Conservation (phyloP, 2,329 filamentous ascomycete species). For the Cladorrhinum sp. region DNA sequence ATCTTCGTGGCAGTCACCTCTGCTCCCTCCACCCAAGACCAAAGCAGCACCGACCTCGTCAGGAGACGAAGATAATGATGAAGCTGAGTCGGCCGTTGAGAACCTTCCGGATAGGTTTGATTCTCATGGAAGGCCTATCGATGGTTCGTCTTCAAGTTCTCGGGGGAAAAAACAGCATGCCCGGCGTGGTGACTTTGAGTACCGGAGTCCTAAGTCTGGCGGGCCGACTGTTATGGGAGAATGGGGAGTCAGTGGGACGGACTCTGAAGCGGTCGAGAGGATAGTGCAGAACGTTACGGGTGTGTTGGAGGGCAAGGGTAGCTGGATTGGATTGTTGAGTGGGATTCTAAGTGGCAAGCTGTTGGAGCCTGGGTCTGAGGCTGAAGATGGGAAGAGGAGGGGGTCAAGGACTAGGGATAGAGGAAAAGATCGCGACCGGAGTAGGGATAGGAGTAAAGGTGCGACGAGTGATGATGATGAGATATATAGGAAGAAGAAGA, state of each 20-base stretch:
- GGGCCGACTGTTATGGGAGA: slow-evolving; percentile 40
- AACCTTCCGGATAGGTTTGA: slow-evolving; percentile 49
- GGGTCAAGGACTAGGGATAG: not conserved
- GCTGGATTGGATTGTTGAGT: slow-evolving; percentile 31
- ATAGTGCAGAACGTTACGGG: slow-evolving; percentile 34
- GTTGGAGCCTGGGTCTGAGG: slow-evolving; percentile 14
- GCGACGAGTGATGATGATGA: slow-evolving; percentile 14
- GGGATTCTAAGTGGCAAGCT: slow-evolving; percentile 29
- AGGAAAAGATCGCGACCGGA: slow-evolving; percentile 2
- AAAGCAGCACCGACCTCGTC: slow-evolving; percentile 1
- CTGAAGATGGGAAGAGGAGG: not conserved
- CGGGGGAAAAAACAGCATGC: slow-evolving; percentile 31
- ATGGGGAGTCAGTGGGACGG: slow-evolving; percentile 46
- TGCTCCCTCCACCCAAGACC: slow-evolving; percentile 16
- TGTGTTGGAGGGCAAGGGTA: slow-evolving; percentile 31
- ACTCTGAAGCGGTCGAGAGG: slow-evolving; percentile 40
- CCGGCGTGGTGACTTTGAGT: slow-evolving; percentile 44
- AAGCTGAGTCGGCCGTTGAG: slow-evolving; percentile 41
- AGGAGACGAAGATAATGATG: slow-evolving; percentile 33
- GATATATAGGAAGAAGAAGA: slow-evolving; percentile 18
- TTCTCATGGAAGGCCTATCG: slow-evolving; percentile 40
- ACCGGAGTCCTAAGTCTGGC: slow-evolving; percentile 24
- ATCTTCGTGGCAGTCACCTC: not conserved
- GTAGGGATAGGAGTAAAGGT: slow-evolving; percentile 6
- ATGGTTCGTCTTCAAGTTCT: slow-evolving; percentile 18